Evolutionary conservation across 108 stramenopile genomes (phyloP).

Genomic region (Skeletonema costatum): DNA sequence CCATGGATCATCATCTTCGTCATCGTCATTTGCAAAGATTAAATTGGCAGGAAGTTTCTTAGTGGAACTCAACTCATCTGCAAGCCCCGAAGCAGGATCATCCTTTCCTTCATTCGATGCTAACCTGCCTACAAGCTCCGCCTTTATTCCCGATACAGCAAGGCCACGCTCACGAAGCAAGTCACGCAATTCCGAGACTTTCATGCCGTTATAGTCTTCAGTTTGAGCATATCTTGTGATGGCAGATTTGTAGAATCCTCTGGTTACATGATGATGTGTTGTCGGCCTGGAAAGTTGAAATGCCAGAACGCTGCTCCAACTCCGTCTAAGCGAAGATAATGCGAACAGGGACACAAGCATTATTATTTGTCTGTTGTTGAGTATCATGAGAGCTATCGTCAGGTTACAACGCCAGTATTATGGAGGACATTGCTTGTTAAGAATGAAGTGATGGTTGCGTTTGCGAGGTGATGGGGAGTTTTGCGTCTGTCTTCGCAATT

Average conservation of each 20-base stretch:
- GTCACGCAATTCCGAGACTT: slow-evolving; percentile 43
- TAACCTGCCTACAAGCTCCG: slow-evolving; percentile 7
- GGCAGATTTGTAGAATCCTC: neutral
- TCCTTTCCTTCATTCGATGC: neutral
- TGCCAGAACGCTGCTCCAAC: neutral
- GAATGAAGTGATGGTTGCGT: too few species aligned
- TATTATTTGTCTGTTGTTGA: neutral
- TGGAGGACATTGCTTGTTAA: neutral
- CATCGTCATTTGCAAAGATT: slow-evolving; percentile 17
- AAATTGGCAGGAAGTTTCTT: slow-evolving; percentile 15
- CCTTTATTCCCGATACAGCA: slow-evolving; percentile 45
- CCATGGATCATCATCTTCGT: slow-evolving; percentile 17
- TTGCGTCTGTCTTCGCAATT: too few species aligned
- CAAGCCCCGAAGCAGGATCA: neutral
- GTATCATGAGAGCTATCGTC: neutral
- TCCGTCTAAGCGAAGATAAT: neutral
- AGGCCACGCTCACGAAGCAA: slow-evolving; percentile 38
- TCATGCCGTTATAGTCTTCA: slow-evolving; percentile 27
- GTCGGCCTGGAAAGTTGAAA: neutral
- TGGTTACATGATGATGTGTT: neutral
- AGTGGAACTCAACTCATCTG: neutral
- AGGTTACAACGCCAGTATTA: neutral
- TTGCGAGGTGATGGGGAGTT: too few species aligned
- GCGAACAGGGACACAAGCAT: neutral
- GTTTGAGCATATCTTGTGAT: slow-evolving; percentile 11